A percentile compares a stretch with the other conserved stretches of the same genome.
Conservation (phyloP, 1,139 yeast species). For the Saccharomyces hybrid region DNA sequence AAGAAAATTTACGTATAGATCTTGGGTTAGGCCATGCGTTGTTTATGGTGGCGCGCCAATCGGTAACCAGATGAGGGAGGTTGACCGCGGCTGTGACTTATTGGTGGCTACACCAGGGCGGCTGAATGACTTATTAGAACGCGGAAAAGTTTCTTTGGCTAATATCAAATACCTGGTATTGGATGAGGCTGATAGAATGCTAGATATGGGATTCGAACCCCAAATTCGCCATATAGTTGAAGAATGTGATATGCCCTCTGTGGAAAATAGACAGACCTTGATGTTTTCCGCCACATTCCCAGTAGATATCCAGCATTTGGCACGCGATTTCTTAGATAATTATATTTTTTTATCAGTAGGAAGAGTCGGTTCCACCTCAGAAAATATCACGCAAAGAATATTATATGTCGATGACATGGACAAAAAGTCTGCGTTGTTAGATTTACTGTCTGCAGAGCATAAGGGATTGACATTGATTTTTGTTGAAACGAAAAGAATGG, state of each 20-base stretch:
- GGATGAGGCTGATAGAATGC: slow-evolving; percentile 99
- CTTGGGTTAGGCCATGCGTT: slow-evolving; percentile 95
- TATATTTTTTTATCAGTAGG: slow-evolving; percentile 95
- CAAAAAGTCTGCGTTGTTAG: slow-evolving; percentile 83
- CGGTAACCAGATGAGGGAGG: slow-evolving; percentile 73
- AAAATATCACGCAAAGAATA: slow-evolving; percentile 90
- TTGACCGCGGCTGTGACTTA: slow-evolving; percentile 89
- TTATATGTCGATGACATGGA: slow-evolving; percentile 90
- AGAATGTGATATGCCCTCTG: slow-evolving; percentile 94
- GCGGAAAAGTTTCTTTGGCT: slow-evolving; percentile 82
- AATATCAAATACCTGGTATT: slow-evolving; percentile 87
- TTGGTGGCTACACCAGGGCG: slow-evolving; percentile 98
- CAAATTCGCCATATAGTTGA: slow-evolving; percentile 97
- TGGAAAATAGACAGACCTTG: slow-evolving; percentile 82
- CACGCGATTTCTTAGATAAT: slow-evolving; percentile 91
- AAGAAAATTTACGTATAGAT: slow-evolving; percentile 89
- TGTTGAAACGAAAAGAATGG: slow-evolving; percentile 98
- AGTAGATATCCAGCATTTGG: slow-evolving; percentile 89
- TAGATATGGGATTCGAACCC: slow-evolving; percentile 99
- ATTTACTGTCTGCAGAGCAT: slow-evolving; percentile 65
- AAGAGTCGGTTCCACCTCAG: slow-evolving; percentile 94
- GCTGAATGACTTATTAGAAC: slow-evolving; percentile 86
- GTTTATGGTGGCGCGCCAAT: slow-evolving; percentile 98
- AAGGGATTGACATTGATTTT: slow-evolving; percentile 81
- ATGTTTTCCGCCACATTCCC: slow-evolving; percentile 99